Percentiles rank a stretch among this genome's conserved stretches.
These are phyloP conservation scores for Hymenoscyphus fructigenus DNA, from an alignment of 2,329 filamentous ascomycete genomes.

Conservation along the genomic window DNA sequence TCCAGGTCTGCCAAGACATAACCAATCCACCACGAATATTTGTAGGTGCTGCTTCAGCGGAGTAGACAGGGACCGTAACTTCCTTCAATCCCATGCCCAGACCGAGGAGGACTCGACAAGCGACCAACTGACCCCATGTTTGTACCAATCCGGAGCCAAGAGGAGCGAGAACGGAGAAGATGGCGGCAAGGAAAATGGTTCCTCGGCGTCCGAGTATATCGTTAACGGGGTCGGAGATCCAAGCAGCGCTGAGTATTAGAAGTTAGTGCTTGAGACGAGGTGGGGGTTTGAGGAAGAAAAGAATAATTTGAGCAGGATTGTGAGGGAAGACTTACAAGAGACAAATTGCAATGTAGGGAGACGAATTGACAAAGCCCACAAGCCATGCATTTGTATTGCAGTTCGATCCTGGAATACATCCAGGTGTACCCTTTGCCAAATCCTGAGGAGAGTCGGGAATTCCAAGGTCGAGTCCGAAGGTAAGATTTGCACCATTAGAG, in stretches of 20 bases:
- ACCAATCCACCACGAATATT: conserved; percentile 62
- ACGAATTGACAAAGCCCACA: conserved; percentile 58
- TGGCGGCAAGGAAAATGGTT: conserved; percentile 74
- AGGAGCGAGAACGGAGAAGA: conserved; percentile 51
- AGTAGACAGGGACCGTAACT: conserved; percentile 49
- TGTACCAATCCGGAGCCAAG: conserved; percentile 59
- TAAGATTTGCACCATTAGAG: conserved; percentile 45
- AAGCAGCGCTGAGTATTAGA: conserved; percentile 51
- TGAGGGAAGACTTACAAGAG: conserved; percentile 39
- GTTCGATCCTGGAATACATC: conserved; percentile 12
- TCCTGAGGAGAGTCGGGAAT: conserved; percentile 32
- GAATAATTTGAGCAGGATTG: neutral
- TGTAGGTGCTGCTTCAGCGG: conserved; percentile 54
- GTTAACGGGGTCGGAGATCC: conserved; percentile 66
- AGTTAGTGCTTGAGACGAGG: conserved; percentile 35
- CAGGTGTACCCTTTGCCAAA: neutral
- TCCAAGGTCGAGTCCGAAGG: conserved; percentile 39
- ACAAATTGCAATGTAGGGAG: conserved; percentile 51
- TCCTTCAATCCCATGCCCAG: conserved; percentile 60
- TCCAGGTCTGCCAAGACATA: conserved; percentile 66
- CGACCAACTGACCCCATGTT: conserved; percentile 56
- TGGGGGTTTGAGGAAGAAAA: too few relatives aligned
- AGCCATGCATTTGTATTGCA: conserved; percentile 42
- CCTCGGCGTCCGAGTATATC: conserved; percentile 63
- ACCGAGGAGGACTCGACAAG: conserved; percentile 54